A percentile compares a stretch with the other conserved stretches of the same genome.
phyloP scores from a whole-genome alignment of 495 filamentous ascomycete genomes.

The Talaromyces thailandensis region DNA sequence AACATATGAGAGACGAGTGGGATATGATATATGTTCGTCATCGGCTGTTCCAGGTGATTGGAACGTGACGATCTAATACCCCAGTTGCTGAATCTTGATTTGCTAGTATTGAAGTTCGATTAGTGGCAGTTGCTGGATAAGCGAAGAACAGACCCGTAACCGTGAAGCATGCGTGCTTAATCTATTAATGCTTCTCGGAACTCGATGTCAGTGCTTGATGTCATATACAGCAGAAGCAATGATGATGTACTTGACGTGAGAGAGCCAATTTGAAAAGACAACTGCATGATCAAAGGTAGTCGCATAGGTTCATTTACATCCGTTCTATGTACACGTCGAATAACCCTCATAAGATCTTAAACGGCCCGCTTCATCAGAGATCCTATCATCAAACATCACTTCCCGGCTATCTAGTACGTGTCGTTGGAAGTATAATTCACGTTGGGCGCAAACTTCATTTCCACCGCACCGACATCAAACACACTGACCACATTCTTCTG shows the following conservation, averaged over 20 bases:
- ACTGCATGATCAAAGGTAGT: not conserved
- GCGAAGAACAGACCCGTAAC: too few relatives aligned
- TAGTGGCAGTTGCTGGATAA: too few relatives aligned
- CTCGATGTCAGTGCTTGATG: too few relatives aligned
- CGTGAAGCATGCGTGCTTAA: too few relatives aligned
- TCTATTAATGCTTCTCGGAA: not conserved
- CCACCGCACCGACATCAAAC: conserved; percentile 23
- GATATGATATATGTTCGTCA: not conserved
- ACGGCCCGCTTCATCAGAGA: too few relatives aligned
- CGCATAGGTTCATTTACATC: not conserved
- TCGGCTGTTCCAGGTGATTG: not conserved
- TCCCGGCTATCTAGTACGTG: not conserved
- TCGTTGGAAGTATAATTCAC: not conserved
- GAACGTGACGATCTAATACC: not conserved
- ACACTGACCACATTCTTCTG: conserved; percentile 52
- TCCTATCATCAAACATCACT: not conserved
- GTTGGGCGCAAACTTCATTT: conserved; percentile 21
- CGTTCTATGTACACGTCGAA: not conserved
- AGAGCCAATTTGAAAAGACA: too few relatives aligned
- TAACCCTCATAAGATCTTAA: not conserved
- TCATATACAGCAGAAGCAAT: not conserved
- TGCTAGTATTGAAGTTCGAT: too few relatives aligned
- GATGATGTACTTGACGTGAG: too few relatives aligned
- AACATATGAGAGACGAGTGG: too few relatives aligned
- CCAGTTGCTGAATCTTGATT: not conserved